Evolutionary conservation across 169 alveolate species (phyloP).

Genomic region (Eimeria praecox): DNA sequence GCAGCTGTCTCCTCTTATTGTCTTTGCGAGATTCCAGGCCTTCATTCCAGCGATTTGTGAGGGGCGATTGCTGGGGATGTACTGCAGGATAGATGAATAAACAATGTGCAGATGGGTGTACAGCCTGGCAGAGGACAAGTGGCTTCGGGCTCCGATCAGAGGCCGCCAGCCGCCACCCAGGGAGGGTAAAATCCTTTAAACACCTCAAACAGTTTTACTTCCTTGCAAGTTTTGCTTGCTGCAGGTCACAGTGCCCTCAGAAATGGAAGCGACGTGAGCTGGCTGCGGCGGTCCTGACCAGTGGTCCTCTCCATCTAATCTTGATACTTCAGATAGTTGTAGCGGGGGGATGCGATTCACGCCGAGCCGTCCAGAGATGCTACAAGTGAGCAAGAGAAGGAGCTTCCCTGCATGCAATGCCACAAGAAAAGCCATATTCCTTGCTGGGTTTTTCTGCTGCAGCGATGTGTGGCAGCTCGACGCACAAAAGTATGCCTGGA

Average conservation of each 20-base stretch:
- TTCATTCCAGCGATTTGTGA: conserved; percentile 51
- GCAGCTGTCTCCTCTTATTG: neutral
- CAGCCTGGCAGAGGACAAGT: conserved; percentile 54
- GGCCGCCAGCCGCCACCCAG: conserved; percentile 73
- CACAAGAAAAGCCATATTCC: neutral
- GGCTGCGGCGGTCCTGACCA: neutral
- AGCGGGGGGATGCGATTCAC: conserved; percentile 78
- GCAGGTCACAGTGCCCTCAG: conserved; percentile 74
- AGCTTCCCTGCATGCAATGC: neutral
- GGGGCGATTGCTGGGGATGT: neutral
- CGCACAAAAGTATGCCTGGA: conserved; percentile 47
- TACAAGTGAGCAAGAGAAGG: conserved; percentile 51
- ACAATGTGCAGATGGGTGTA: conserved; percentile 66
- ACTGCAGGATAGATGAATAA: neutral
- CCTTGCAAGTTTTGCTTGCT: neutral
- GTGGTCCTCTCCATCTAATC: neutral
- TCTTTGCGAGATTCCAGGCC: conserved; percentile 1
- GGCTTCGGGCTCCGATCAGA: conserved; percentile 65
- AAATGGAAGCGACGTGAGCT: conserved; percentile 70
- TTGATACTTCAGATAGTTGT: conserved; percentile 1
- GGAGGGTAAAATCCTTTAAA: conserved; percentile 12
- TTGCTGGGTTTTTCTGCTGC: neutral
- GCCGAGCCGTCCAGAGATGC: conserved; percentile 74
- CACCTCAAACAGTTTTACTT: neutral
- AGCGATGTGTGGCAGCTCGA: conserved; percentile 76